These are phyloP conservation scores for Plasmodium fragile DNA, from an alignment of 169 alveolate genomes.

Conservation along the genomic window DNA sequence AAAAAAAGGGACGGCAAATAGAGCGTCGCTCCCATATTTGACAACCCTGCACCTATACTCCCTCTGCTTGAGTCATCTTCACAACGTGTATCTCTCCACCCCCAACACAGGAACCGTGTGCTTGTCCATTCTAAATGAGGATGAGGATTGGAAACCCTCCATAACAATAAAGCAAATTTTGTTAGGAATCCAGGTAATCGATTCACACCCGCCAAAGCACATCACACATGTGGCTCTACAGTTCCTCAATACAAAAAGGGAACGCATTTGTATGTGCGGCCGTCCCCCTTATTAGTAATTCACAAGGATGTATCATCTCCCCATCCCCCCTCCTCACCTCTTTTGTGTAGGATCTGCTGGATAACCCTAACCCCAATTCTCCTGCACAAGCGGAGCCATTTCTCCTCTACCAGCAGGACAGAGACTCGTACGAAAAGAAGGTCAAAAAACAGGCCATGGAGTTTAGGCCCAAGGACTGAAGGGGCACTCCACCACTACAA, in stretches of 20 bases:
- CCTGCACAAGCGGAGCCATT: conserved; percentile 99
- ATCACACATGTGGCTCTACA: background rate
- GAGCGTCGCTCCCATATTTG: background rate
- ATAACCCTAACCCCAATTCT: conserved; percentile 96
- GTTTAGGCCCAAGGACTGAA: conserved; percentile 79
- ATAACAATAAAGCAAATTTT: conserved; percentile 97
- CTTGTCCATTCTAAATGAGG: conserved; percentile 98
- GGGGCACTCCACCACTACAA: background rate
- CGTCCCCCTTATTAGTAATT: background rate
- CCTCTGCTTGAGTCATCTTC: background rate
- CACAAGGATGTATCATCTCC: background rate
- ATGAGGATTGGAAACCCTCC: conserved; percentile 99
- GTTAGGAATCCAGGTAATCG: conserved; percentile 95
- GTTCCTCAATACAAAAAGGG: background rate
- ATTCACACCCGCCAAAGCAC: background rate
- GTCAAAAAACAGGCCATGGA: conserved; percentile 87
- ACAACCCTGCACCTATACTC: background rate
- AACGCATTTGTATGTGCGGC: background rate
- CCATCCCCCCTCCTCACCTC: background rate
- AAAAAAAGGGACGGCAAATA: background rate
- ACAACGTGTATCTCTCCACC: background rate
- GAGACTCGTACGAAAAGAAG: conserved; percentile 90
- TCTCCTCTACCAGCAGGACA: conserved; percentile 92
- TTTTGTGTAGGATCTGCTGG: conserved; percentile 92
- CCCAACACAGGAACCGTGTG: conserved; percentile 92